Percentiles rank a stretch among this genome's conserved stretches.
Evolutionary conservation across 2,329 filamentous ascomycete species (phyloP).

Genomic region (Pestalotiopsis fici): DNA sequence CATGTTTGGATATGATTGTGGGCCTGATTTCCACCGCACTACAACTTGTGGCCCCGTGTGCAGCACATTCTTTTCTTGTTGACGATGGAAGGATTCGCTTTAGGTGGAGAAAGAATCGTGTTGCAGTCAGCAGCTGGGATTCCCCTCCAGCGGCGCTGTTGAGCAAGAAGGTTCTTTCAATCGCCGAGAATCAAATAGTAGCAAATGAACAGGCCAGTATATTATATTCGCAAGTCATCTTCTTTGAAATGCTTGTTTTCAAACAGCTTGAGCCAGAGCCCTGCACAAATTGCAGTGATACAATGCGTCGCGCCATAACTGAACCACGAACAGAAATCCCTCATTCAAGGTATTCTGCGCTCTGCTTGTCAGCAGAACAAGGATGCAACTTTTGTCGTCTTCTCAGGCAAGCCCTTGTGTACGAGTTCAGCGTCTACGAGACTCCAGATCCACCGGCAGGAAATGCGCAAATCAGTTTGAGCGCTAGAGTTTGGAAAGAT

Average conservation of each 20-base stretch:
- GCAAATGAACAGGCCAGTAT: too few relatives aligned
- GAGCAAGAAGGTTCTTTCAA: too few relatives aligned
- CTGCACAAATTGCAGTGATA: background rate
- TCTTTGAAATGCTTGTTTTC: background rate
- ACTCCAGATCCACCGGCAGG: background rate
- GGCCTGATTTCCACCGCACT: too few relatives aligned
- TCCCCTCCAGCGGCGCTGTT: too few relatives aligned
- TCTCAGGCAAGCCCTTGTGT: background rate
- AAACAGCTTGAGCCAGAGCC: background rate
- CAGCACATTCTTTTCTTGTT: too few relatives aligned
- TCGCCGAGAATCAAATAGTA: too few relatives aligned
- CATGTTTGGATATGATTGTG: too few relatives aligned
- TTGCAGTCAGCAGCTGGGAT: too few relatives aligned
- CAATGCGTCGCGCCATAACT: background rate
- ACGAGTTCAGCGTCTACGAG: background rate
- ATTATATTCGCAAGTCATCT: too few relatives aligned
- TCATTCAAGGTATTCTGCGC: background rate
- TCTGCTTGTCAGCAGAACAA: background rate
- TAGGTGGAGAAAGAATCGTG: too few relatives aligned
- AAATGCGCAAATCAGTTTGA: background rate
- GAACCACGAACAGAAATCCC: background rate
- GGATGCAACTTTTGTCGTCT: background rate
- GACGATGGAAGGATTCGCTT: too few relatives aligned
- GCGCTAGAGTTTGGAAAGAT: background rate
- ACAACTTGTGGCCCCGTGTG: too few relatives aligned